Evolutionary conservation across 208 protist genomes (phyloP).

Genomic region (Trypanosoma avium): DNA sequence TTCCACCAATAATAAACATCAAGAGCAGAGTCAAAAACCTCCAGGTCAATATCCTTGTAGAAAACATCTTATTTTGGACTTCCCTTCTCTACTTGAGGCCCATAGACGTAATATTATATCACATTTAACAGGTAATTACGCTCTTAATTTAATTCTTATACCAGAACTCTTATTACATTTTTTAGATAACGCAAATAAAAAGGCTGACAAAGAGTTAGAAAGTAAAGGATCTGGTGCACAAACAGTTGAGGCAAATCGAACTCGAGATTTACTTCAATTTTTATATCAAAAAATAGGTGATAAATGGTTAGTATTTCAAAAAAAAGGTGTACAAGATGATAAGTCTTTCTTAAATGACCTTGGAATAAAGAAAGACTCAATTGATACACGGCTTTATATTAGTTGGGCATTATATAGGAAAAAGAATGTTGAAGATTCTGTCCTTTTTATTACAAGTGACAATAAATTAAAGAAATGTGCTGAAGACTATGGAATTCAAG

Average conservation of each 20-base stretch:
- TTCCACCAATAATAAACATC: not conserved
- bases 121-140: slow-evolving; percentile 10
- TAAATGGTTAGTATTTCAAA: slow-evolving; percentile 18
- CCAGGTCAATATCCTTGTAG: not conserved
- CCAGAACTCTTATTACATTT: slow-evolving; percentile 19
- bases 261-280: slow-evolving; percentile 17
- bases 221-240: not conserved
- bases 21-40: not conserved
- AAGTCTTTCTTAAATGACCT: not conserved
- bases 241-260: not conserved
- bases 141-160: slow-evolving; percentile 10
- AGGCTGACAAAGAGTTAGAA: not conserved
- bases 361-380: not conserved
- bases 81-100: slow-evolving; percentile 20
- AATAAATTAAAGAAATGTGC: not conserved
- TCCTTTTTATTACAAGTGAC: slow-evolving; percentile 19
- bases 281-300: not conserved
- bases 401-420: slow-evolving; percentile 1
- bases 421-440: not conserved
- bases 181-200: slow-evolving; percentile 22
- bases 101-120: slow-evolving; percentile 9
- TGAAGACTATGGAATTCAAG: not conserved
- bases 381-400: slow-evolving; percentile 3
- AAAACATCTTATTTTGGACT: slow-evolving; percentile 19
- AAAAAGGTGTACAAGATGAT: slow-evolving; percentile 18